Conservation (phyloP, 441 rosid genomes). For the Bruguiera hainesii region DNA sequence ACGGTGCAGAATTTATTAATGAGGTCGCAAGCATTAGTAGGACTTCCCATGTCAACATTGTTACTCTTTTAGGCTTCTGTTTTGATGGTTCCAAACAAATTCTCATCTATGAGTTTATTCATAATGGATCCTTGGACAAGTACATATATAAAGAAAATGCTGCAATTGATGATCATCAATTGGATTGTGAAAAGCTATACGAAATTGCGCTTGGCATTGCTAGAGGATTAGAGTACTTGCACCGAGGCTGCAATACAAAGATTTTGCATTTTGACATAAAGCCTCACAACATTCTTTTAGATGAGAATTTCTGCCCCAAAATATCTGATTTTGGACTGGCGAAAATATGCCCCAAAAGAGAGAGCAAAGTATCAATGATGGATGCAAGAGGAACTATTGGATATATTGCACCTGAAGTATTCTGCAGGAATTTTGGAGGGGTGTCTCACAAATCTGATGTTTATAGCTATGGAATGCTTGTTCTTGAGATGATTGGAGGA, state of each 20-base stretch:
- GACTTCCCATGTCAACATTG: too few relatives aligned
- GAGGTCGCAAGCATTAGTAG: too few relatives aligned
- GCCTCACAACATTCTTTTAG: neutral
- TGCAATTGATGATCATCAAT: neutral
- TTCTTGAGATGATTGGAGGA: slow-evolving; percentile 28
- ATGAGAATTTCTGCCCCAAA: slow-evolving; percentile 20
- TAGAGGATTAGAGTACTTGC: slow-evolving; percentile 26
- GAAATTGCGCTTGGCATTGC: slow-evolving; percentile 20
- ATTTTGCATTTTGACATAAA: slow-evolving; percentile 22
- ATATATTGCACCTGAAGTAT: slow-evolving; percentile 23
- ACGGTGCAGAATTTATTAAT: too few relatives aligned
- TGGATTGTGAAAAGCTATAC: slow-evolving; percentile 7
- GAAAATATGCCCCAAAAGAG: slow-evolving; percentile 16
- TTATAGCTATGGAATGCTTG: slow-evolving; percentile 34
- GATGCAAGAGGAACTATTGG: slow-evolving; percentile 14
- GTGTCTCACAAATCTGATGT: slow-evolving; percentile 27
- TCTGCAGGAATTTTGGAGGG: slow-evolving; percentile 16
- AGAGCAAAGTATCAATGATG: neutral
- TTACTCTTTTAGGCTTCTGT: too few relatives aligned
- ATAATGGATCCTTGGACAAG: slow-evolving; percentile 27
- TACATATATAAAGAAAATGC: slow-evolving; percentile 5
- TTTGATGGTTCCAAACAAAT: slow-evolving; percentile 10
- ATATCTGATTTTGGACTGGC: slow-evolving; percentile 26
- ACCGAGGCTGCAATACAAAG: slow-evolving; percentile 23
- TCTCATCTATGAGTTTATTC: slow-evolving; percentile 15